Conservation (phyloP, 768 basidiomycete genomes). For the Melanogaster broomeanus region DNA sequence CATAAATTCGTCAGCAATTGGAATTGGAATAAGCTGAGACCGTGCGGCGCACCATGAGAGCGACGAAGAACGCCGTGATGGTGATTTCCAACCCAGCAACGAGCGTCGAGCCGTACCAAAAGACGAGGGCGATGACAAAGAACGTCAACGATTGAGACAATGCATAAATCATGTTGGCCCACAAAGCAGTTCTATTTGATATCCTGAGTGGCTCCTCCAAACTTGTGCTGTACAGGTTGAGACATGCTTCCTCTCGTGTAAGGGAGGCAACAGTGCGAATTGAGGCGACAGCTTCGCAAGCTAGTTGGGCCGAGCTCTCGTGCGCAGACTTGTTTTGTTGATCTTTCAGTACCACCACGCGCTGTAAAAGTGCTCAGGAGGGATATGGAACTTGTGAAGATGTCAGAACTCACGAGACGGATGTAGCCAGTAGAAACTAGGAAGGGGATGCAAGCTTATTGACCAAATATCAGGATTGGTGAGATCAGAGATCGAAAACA, state of each 20-base stretch:
- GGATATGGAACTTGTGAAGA: constrained; percentile 32
- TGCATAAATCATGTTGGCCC: constrained; percentile 66
- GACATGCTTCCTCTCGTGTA: too few species aligned
- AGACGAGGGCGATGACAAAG: constrained; percentile 81
- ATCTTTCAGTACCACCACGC: constrained; percentile 88
- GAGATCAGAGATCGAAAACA: neutral
- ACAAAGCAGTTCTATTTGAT: constrained; percentile 65
- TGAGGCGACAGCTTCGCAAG: too few species aligned
- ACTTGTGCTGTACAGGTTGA: too few species aligned
- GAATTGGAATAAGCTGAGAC: neutral
- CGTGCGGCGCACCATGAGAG: constrained; percentile 63
- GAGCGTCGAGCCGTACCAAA: constrained; percentile 73
- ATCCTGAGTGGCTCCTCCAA: constrained; percentile 52
- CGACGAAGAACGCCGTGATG: constrained; percentile 76
- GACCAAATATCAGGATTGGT: neutral
- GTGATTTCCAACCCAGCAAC: constrained; percentile 55
- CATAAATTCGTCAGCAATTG: neutral
- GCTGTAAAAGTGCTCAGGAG: constrained; percentile 36
- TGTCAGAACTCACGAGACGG: constrained; percentile 53
- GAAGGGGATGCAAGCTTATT: constrained; percentile 61
- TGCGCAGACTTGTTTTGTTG: too few species aligned
- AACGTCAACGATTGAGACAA: constrained; percentile 75
- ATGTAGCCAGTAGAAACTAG: constrained; percentile 75
- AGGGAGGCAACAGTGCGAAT: too few species aligned
- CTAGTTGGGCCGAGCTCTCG: too few species aligned